These are phyloP conservation scores for Begonia peltatifolia DNA, from an alignment of 306 rosid species.

Conservation along the genomic window DNA sequence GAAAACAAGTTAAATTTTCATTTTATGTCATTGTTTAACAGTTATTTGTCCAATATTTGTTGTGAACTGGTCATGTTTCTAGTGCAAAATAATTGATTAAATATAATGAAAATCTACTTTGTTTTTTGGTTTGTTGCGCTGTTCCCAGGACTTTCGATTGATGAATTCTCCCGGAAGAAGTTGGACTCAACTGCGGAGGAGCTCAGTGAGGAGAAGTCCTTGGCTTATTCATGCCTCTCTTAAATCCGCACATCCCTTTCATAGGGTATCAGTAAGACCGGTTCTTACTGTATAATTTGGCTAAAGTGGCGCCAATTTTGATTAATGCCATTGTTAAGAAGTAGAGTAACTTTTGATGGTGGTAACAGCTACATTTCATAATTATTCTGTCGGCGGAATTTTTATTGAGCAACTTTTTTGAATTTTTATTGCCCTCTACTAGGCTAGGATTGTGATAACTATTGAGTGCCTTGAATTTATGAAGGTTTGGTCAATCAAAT, in stretches of 20 bases:
- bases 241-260: slow-evolving; percentile 3
- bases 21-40: too few relatives aligned
- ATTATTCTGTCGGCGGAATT: neutral
- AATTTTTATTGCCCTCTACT: neutral
- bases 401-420: neutral
- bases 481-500: neutral
- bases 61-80: too few relatives aligned
- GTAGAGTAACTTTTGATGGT: neutral
- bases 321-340: neutral
- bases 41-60: too few relatives aligned
- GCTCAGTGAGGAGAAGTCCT: slow-evolving; percentile 72
- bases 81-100: too few relatives aligned
- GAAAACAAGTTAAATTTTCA: too few relatives aligned
- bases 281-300: too few relatives aligned
- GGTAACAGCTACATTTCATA: neutral
- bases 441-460: neutral
- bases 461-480: neutral
- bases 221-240: slow-evolving; percentile 91
- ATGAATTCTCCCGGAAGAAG: slow-evolving; percentile 86
- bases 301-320: neutral
- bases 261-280: too few relatives aligned
- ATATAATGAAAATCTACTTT: too few relatives aligned
- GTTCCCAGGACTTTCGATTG: slow-evolving; percentile 55
- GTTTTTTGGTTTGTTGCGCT: neutral
- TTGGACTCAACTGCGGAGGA: slow-evolving; percentile 72